Evolutionary conservation across 441 rosid species (phyloP).

Genomic region (Pelargonium myrrhifolium): DNA sequence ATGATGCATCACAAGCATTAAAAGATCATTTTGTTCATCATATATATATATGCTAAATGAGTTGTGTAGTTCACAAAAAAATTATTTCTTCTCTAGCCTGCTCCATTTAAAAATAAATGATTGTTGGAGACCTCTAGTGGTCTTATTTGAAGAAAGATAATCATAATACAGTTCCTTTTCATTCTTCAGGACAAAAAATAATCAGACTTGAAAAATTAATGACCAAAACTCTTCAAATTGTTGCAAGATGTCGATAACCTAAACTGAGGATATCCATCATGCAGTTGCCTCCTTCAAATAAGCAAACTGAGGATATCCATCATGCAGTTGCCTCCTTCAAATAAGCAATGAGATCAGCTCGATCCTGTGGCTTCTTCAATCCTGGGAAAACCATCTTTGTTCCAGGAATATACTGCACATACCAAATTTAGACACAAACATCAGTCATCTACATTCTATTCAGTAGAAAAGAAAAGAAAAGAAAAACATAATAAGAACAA

Average conservation of each 20-base stretch:
- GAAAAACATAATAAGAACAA: too few species aligned
- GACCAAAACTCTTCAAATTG: neutral
- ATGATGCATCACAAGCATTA: too few species aligned
- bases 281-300: constrained; percentile 18
- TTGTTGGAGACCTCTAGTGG: neutral
- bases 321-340: constrained; percentile 18
- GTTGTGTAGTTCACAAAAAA: too few species aligned
- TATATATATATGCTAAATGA: too few species aligned
- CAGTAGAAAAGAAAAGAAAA: too few species aligned
- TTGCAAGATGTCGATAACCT: neutral
- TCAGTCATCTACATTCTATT: neutral
- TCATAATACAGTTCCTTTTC: neutral
- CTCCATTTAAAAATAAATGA: too few species aligned
- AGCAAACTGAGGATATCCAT: constrained; percentile 5
- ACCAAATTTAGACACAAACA: neutral
- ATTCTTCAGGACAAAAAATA: neutral
- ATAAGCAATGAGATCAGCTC: constrained; percentile 19
- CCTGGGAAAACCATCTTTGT: constrained; percentile 25
- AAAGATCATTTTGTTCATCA: too few species aligned
- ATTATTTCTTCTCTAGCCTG: too few species aligned
- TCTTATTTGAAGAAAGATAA: neutral
- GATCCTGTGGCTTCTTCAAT: constrained; percentile 22
- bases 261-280: neutral
- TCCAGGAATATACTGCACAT: constrained; percentile 22
- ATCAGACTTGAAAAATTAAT: neutral